Base-by-base conservation (phyloP, 768 basidiomycete species). In the Russula brevipes region DNA sequence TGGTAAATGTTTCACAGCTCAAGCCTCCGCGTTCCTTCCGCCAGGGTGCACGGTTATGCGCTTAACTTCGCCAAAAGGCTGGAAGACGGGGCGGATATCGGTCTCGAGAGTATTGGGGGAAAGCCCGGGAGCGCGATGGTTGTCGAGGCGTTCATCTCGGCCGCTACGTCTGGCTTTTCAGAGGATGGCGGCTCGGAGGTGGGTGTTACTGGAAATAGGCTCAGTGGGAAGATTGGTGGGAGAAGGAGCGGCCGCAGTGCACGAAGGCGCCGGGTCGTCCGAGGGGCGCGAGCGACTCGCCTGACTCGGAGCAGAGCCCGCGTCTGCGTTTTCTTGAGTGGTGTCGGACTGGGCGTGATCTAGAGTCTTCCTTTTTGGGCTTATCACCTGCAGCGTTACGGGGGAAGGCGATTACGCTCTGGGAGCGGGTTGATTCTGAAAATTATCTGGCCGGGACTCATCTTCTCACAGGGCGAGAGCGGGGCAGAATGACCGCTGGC, bases 61-160 rank as follows among this genome's bases (percentile, higher is more conserved):
- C 38, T 3, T 35, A 24, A 64, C 19, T 2, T 59, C 53, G 11
- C 63, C 63, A 6, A 54, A 59, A 4, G 10, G 63, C 16, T 59
- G 53, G 7, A 64, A 54, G 9, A 54, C 12, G 17, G 45, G 31
- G 38, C 57, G 57, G 51, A 63, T 49, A 39, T 63, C 62, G n/a
- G 33, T 1, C 31, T 54, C 59, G 46, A n/a, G 0, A 14, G 62
- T 59, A 12, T 59, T n/a, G 9, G 46, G 2, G 41, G 58, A 0
- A 64, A 24, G 24, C 17, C 9, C 0, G 41, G 11, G 5, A 64
- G 33, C 17, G 24, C 9, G 41, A 64, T 19, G 41, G 33, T 33
- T 39, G 17, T 14, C 0, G 53, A 6, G 11, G 36, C 2, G 51
- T 58, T 35, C 14, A 31, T 35, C n/a, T 47, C 53, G 36, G n/a